A percentile compares a stretch with the other conserved stretches of the same genome.
phyloP scores from a whole-genome alignment of 352 stramenopile genomes.

The Phytophthora chlamydospora region DNA sequence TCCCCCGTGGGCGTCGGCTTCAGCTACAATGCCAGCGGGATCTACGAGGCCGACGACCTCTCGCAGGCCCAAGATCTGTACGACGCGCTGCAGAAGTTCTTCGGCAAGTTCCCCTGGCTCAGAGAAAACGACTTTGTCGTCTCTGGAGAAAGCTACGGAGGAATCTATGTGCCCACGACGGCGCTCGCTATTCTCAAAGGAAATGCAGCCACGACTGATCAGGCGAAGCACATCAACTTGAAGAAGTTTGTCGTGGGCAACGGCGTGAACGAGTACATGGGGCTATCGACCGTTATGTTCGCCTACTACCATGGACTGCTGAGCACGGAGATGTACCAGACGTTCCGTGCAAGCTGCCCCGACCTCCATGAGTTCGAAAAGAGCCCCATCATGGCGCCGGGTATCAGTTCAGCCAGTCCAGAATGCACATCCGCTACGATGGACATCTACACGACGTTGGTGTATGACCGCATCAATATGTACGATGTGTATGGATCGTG shows the following conservation, averaged over 20 bases:
- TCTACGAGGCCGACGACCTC: constrained; percentile 81
- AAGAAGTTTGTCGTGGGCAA: constrained; percentile 90
- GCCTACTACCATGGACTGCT: constrained; percentile 85
- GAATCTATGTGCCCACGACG: constrained; percentile 78
- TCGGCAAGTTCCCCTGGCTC: constrained; percentile 85
- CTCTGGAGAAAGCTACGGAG: constrained; percentile 80
- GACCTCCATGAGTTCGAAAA: constrained; percentile 56
- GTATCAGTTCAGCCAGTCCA: constrained; percentile 6
- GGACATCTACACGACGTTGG: constrained; percentile 38
- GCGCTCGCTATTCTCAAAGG: constrained; percentile 63
- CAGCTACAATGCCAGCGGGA: constrained; percentile 60
- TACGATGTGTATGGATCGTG: constrained; percentile 76
- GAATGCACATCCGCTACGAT: constrained; percentile 41
- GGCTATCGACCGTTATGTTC: constrained; percentile 69
- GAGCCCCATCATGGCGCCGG: constrained; percentile 21
- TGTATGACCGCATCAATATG: constrained; percentile 61
- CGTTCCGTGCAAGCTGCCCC: constrained; percentile 54
- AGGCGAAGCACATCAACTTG: constrained; percentile 58
- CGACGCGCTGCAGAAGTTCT: constrained; percentile 84
- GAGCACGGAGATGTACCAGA: constrained; percentile 67
- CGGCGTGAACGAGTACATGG: constrained; percentile 68
- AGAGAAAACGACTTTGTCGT: constrained; percentile 81
- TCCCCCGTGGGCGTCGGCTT: constrained; percentile 73
- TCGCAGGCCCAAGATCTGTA: constrained; percentile 81
- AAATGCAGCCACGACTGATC: constrained; percentile 31